Percentiles rank a stretch among this genome's conserved stretches.
These are phyloP conservation scores for Mollisia scopiformis DNA, from an alignment of 2,329 filamentous ascomycete species.

Conservation along the genomic window DNA sequence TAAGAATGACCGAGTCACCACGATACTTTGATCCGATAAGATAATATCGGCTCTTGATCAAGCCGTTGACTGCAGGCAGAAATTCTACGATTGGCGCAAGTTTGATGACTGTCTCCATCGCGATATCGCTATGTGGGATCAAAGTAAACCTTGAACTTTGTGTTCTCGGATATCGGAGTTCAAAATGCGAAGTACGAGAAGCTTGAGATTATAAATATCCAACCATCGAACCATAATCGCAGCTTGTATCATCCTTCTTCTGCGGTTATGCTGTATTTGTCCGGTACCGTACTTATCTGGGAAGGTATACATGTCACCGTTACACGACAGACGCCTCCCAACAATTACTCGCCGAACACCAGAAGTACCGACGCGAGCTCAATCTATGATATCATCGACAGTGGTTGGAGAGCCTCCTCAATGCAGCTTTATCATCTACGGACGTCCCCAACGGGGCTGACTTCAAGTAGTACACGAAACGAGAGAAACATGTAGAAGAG, in stretches of 20 bases:
- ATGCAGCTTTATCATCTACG: background rate
- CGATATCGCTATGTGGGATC: background rate
- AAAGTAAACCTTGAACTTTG: background rate
- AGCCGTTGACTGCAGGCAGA: background rate
- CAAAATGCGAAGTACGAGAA: background rate
- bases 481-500: background rate
- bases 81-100: background rate
- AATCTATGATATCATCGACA: background rate
- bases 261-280: no score
- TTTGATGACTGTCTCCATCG: no score
- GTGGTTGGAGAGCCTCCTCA: background rate
- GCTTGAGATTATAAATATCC: background rate
- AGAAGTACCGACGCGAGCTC: background rate
- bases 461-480: background rate
- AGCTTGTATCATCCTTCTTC: no score
- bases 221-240: no score
- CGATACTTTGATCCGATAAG: no score
- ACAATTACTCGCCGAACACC: no score
- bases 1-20: no score
- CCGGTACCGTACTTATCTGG: no score
- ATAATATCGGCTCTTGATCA: background rate
- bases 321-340: no score
- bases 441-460: background rate
- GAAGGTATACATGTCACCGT: no score
- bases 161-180: background rate